A percentile compares a stretch with the other conserved stretches of the same genome.
These are phyloP conservation scores for Pyrrhoderma lamaoense DNA, from an alignment of 1,284 basidiomycete species.

Conservation along the genomic window DNA sequence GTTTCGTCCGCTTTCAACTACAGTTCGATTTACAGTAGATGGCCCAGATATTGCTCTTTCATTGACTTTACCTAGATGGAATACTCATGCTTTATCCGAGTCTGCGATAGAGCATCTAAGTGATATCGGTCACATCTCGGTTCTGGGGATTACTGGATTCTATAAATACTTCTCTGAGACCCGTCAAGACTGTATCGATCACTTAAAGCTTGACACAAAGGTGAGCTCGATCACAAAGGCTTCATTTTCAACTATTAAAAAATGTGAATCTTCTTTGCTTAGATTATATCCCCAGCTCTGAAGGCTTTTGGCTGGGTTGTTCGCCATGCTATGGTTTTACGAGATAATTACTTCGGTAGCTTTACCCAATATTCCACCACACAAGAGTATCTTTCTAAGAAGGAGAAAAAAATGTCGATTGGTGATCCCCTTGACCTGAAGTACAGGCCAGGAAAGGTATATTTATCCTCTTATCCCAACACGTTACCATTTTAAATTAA, in stretches of 20 bases:
- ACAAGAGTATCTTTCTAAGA: constrained; percentile 73
- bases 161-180: constrained; percentile 71
- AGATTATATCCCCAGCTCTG: constrained; percentile 42
- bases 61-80: constrained; percentile 80
- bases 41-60: constrained; percentile 49
- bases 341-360: constrained; percentile 87
- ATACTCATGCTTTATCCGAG: constrained; percentile 67
- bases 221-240: constrained; percentile 33
- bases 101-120: constrained; percentile 39
- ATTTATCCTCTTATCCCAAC: constrained; percentile 22
- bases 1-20: constrained; percentile 67
- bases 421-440: constrained; percentile 79
- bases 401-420: constrained; percentile 45
- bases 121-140: constrained; percentile 51
- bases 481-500: constrained; percentile 10
- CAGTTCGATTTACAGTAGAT: constrained; percentile 60
- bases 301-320: constrained; percentile 81
- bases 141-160: constrained; percentile 56
- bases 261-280: constrained; percentile 8
- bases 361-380: constrained; percentile 89
- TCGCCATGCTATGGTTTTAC: constrained; percentile 77
- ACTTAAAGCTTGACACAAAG: constrained; percentile 61
- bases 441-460: constrained; percentile 68
- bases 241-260: too few species aligned
- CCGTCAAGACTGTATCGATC: constrained; percentile 67